These are phyloP conservation scores for Polyporus arcularius DNA, from an alignment of 768 basidiomycete species.

Conservation along the genomic window DNA sequence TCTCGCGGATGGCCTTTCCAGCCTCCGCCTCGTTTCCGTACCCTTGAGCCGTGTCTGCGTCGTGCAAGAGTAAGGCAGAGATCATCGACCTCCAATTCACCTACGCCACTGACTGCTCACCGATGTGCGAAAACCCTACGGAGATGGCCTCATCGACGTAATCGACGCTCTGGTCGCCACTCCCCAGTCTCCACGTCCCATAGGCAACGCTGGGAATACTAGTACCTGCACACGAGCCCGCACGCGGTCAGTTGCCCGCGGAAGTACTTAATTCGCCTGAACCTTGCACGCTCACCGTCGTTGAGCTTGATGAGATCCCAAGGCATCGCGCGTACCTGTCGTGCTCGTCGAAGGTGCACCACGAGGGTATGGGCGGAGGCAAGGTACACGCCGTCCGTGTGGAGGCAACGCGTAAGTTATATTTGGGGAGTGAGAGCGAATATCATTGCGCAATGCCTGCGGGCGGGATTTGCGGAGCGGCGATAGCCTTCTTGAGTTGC, in stretches of 20 bases:
- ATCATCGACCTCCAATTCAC: too few relatives aligned
- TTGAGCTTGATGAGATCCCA: conserved; percentile 61
- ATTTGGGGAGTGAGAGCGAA: not conserved
- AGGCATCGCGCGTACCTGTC: conserved; percentile 45
- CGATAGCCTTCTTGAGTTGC: too few relatives aligned
- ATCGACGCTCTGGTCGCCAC: conserved; percentile 51
- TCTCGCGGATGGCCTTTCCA: conserved; percentile 49
- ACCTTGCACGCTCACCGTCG: conserved; percentile 42
- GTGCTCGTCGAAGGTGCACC: not conserved
- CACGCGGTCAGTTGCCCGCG: too few relatives aligned
- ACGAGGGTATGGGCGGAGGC: not conserved
- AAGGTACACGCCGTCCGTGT: not conserved
- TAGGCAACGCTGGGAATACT: conserved; percentile 55
- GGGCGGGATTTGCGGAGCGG: too few relatives aligned
- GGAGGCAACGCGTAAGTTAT: not conserved
- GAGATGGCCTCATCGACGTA: conserved; percentile 64
- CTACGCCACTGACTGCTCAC: conserved; percentile 34
- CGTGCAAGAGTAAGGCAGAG: too few relatives aligned
- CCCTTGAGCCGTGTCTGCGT: conserved; percentile 58
- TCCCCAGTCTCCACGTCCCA: conserved; percentile 67
- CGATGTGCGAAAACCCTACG: conserved; percentile 63
- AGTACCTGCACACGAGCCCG: conserved; percentile 36
- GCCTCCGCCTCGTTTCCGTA: conserved; percentile 63
- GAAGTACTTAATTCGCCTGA: too few relatives aligned
- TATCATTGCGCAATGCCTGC: not conserved